Evolutionary conservation across 345 rosid genomes (phyloP).

Genomic region (Citrus reticulata): DNA sequence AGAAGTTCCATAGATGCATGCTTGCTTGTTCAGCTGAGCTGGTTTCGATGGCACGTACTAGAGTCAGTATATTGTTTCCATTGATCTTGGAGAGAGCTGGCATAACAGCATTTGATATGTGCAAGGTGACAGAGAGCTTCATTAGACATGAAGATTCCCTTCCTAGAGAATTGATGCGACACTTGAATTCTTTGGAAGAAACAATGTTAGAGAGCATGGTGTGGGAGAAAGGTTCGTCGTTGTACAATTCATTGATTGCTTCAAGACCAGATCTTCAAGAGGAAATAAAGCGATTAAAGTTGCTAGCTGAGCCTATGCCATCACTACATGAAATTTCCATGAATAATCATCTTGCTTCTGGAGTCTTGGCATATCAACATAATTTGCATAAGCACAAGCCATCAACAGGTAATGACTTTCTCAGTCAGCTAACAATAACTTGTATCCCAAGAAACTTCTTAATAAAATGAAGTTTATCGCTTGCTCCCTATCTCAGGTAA

Average conservation of each 20-base stretch:
- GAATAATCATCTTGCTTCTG: conserved; percentile 46
- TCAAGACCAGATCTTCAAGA: conserved; percentile 59
- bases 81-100: conserved; percentile 88
- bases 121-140: conserved; percentile 97
- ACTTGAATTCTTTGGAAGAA: conserved; percentile 92
- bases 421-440: neutral
- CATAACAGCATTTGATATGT: conserved; percentile 93
- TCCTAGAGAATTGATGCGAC: conserved; percentile 96
- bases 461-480: neutral
- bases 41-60: conserved; percentile 82
- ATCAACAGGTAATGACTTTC: conserved; percentile 38
- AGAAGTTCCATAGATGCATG: conserved; percentile 96
- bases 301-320: conserved; percentile 77
- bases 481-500: conserved; percentile 48
- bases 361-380: conserved; percentile 33
- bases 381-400: conserved; percentile 47
- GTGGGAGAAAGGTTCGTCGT: conserved; percentile 93
- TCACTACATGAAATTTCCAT: conserved; percentile 71
- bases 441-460: neutral
- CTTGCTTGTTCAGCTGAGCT: conserved; percentile 95
- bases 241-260: conserved; percentile 83
- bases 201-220: conserved; percentile 91
- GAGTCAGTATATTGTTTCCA: conserved; percentile 80
- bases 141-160: conserved; percentile 88
- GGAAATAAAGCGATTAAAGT: conserved; percentile 58